A percentile compares a stretch with the other conserved stretches of the same genome.
Conservation (phyloP, 495 filamentous ascomycete species). For the Aspergillus bridgeri region DNA sequence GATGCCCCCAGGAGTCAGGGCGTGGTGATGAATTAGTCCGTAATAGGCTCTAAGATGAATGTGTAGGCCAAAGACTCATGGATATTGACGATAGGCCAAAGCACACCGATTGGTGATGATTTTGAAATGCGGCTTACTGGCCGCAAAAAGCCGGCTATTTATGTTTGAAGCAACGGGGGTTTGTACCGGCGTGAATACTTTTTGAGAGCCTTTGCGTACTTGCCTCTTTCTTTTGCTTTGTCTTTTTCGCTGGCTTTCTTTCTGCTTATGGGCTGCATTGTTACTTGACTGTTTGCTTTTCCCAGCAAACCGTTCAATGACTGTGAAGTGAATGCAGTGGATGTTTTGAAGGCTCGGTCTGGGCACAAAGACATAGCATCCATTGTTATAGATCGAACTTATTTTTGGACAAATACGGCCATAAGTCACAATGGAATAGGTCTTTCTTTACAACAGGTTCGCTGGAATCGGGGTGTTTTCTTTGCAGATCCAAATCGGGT, state of each 20-base stretch:
- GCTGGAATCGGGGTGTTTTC: too few relatives aligned
- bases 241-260: neutral
- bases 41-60: neutral
- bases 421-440: too few relatives aligned
- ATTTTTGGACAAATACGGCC: too few relatives aligned
- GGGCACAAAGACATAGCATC: too few relatives aligned
- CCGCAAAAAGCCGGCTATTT: neutral
- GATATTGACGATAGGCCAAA: neutral
- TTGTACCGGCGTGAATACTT: neutral
- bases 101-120: neutral
- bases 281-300: neutral
- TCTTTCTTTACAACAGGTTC: too few relatives aligned
- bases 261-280: neutral
- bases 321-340: neutral
- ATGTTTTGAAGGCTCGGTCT: neutral
- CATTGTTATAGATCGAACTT: too few relatives aligned
- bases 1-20: too few relatives aligned
- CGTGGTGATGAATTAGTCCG: too few relatives aligned
- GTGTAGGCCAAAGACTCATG: neutral
- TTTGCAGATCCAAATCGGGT: too few relatives aligned
- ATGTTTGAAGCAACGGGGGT: neutral
- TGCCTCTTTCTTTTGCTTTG: too few relatives aligned
- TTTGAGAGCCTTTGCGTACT: neutral
- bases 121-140: neutral
- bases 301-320: neutral